Conservation (phyloP, 2,329 filamentous ascomycete species). For the Aspergillus udagawae region DNA sequence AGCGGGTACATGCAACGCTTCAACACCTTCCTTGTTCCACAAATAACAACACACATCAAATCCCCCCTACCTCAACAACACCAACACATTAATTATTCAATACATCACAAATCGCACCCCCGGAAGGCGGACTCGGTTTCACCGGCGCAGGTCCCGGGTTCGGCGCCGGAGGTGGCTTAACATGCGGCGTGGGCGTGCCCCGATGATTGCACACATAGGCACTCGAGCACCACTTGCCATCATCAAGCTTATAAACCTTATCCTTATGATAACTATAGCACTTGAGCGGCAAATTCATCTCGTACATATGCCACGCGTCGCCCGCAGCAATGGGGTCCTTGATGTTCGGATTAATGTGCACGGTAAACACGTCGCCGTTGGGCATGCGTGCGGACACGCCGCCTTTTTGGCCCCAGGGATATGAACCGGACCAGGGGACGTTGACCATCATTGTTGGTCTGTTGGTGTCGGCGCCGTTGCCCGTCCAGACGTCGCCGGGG, state of each 20-base stretch:
- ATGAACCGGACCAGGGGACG: constrained; percentile 4
- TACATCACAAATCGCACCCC: too few species aligned
- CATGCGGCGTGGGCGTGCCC: neutral
- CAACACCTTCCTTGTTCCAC: too few species aligned
- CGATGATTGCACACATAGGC: constrained; percentile 6
- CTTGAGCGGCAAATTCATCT: constrained; percentile 5
- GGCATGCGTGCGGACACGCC: constrained; percentile 4
- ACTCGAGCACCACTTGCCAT: constrained; percentile 3
- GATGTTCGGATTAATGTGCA: constrained; percentile 1
- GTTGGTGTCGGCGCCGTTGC: constrained; percentile 4
- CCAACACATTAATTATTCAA: too few species aligned
- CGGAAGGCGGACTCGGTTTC: too few species aligned
- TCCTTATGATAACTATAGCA: constrained; percentile 1
- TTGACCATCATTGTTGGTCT: constrained; percentile 6
- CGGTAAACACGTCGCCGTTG: constrained; percentile 3
- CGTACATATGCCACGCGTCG: constrained; percentile 2
- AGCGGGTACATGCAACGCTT: too few species aligned
- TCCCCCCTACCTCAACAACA: too few species aligned
- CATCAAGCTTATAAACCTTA: neutral
- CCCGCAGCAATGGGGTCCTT: constrained; percentile 1
- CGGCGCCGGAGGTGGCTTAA: neutral
- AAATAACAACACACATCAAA: too few species aligned
- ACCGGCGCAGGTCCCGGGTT: too few species aligned
- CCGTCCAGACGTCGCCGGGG: constrained; percentile 5
- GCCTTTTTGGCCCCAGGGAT: constrained; percentile 3